A percentile compares a stretch with the other conserved stretches of the same genome.
Conservation (phyloP, 2,329 filamentous ascomycete genomes). For the Seiridium cupressi region DNA sequence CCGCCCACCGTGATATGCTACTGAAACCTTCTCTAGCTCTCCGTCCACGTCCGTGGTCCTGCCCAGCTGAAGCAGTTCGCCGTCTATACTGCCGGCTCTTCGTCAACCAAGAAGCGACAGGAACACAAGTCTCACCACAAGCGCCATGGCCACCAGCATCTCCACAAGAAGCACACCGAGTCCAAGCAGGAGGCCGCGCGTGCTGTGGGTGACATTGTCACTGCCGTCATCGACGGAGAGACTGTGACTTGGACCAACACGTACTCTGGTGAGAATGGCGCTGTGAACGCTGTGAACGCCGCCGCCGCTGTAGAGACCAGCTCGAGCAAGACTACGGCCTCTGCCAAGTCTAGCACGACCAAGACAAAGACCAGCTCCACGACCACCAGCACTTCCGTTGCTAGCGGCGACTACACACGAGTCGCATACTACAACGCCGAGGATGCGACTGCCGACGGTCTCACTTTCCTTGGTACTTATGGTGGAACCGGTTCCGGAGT, state of each 20-base stretch:
- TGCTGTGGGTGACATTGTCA: constrained; percentile 43
- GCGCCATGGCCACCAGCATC: constrained; percentile 49
- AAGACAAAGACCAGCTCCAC: constrained; percentile 13
- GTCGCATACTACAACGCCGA: constrained; percentile 44
- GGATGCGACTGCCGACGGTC: constrained; percentile 35
- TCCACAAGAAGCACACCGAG: constrained; percentile 43
- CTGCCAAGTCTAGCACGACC: constrained; percentile 10
- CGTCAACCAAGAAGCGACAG: constrained; percentile 34
- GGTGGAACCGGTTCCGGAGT: constrained; percentile 41
- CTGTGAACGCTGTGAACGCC: too few species aligned
- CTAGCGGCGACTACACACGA: constrained; percentile 36
- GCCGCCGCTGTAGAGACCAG: constrained; percentile 15
- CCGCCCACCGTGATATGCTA: constrained; percentile 6
- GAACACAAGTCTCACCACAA: constrained; percentile 27
- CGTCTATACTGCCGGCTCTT: constrained; percentile 62
- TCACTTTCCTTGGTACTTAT: constrained; percentile 48
- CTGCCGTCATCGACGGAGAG: constrained; percentile 57
- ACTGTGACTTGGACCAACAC: constrained; percentile 58
- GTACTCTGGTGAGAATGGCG: constrained; percentile 36
- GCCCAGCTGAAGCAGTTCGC: constrained; percentile 66
- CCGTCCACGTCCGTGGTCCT: constrained; percentile 71
- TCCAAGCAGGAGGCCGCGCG: constrained; percentile 44
- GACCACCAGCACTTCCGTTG: background rate
- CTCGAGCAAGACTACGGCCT: constrained; percentile 12
- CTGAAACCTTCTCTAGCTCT: constrained; percentile 49